phyloP scores from a whole-genome alignment of 768 basidiomycete species.

The Boletus insuetus region DNA sequence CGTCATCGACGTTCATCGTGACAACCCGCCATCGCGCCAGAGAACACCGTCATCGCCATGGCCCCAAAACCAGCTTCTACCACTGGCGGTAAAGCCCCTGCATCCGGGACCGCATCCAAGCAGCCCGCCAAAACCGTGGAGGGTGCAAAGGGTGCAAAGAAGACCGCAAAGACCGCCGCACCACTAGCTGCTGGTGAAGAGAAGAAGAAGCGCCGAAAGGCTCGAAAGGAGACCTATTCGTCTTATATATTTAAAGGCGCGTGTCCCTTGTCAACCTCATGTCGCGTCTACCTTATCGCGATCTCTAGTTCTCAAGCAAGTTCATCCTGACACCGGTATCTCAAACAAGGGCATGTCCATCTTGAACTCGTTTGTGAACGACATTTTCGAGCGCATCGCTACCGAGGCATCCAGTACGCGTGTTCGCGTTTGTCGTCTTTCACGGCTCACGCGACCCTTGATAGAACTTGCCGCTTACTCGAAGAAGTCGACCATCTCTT shows the following conservation, averaged over 20 bases:
- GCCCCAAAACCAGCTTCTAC: conserved; percentile 68
- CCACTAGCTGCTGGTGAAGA: conserved; percentile 60
- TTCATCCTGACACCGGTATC: conserved; percentile 98
- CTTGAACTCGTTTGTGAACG: conserved; percentile 93
- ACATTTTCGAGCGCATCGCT: conserved; percentile 93
- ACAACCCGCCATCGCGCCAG: neutral
- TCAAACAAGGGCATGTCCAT: conserved; percentile 99
- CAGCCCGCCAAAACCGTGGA: conserved; percentile 55
- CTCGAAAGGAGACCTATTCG: conserved; percentile 89
- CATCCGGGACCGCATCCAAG: conserved; percentile 56
- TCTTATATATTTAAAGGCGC: conserved; percentile 92
- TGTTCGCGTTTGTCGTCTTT: neutral
- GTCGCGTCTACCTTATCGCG: neutral
- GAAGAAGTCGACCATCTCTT: conserved; percentile 98
- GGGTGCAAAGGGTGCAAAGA: conserved; percentile 76
- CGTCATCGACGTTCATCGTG: conserved; percentile 21
- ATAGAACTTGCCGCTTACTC: conserved; percentile 94
- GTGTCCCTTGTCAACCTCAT: neutral
- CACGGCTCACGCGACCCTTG: neutral
- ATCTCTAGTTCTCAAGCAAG: conserved; percentile 82
- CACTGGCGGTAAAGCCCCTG: conserved; percentile 65
- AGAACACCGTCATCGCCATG: conserved; percentile 30
- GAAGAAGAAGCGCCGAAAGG: conserved; percentile 87
- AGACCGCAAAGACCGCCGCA: conserved; percentile 55
- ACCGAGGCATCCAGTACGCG: conserved; percentile 81